A percentile compares a stretch with the other conserved stretches of the same genome.
Evolutionary conservation across 805 yeast genomes (phyloP).

Genomic region (Jamesozyma lodderae): DNA sequence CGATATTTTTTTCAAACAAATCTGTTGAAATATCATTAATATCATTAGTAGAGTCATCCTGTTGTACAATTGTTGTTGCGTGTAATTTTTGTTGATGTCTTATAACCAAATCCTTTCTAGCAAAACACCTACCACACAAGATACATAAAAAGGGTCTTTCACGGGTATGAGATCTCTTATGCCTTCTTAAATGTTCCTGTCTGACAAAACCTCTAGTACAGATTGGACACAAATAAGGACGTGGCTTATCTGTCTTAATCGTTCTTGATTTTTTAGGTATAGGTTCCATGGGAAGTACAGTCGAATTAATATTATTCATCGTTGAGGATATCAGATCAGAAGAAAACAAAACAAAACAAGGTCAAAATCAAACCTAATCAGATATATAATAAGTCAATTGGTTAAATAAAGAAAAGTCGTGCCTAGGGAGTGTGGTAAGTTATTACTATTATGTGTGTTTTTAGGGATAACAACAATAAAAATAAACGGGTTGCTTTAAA

Average conservation of each 20-base stretch:
- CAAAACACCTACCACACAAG: conserved; percentile 92
- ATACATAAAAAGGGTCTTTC: conserved; percentile 96
- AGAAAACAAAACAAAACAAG: too few relatives aligned
- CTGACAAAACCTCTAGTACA: conserved; percentile 96
- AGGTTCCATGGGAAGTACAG: conserved; percentile 38
- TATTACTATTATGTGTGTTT: too few relatives aligned
- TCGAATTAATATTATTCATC: too few relatives aligned
- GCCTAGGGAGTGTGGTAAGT: too few relatives aligned
- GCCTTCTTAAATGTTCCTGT: conserved; percentile 87
- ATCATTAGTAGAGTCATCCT: neutral
- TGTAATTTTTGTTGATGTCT: conserved; percentile 95
- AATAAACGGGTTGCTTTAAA: too few relatives aligned
- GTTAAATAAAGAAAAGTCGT: too few relatives aligned
- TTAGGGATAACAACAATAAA: too few relatives aligned
- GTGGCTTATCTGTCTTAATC: conserved; percentile 84
- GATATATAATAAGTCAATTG: too few relatives aligned
- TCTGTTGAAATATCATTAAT: too few relatives aligned
- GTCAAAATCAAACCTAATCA: too few relatives aligned
- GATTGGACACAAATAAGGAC: conserved; percentile 83
- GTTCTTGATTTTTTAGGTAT: conserved; percentile 79
- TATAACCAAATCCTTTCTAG: conserved; percentile 76
- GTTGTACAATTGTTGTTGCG: conserved; percentile 31
- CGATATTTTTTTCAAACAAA: conserved; percentile 30
- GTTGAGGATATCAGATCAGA: too few relatives aligned
- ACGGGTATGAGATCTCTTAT: conserved; percentile 88